Conservation (phyloP, 2,329 filamentous ascomycete genomes). For the Sclerotinia sclerotiorum region DNA sequence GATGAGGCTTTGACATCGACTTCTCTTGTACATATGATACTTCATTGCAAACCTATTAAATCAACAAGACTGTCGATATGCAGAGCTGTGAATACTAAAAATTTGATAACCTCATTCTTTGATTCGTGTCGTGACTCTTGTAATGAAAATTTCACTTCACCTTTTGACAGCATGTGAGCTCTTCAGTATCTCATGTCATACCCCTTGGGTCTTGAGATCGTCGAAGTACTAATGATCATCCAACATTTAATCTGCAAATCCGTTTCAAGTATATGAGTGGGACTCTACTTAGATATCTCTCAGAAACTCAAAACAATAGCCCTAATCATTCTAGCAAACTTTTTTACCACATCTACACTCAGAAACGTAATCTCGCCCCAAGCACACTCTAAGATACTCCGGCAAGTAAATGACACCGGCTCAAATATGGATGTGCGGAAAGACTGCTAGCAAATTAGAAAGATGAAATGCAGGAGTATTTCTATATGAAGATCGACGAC, state of each 20-base stretch:
- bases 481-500: neutral
- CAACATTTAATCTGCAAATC: neutral
- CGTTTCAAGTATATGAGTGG: neutral
- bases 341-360: neutral
- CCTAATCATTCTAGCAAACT: neutral
- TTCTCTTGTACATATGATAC: constrained; percentile 24
- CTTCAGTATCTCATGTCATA: neutral
- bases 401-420: neutral
- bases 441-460: neutral
- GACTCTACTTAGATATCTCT: neutral
- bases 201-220: neutral
- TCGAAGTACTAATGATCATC: neutral
- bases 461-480: neutral
- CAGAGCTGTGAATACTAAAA: constrained; percentile 9
- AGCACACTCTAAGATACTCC: neutral
- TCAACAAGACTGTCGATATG: constrained; percentile 4
- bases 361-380: neutral
- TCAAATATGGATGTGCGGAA: too few species aligned
- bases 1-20: constrained; percentile 24
- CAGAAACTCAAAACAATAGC: too few species aligned
- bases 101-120: constrained; percentile 5
- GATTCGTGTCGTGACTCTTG: neutral
- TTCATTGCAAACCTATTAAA: constrained; percentile 19
- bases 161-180: neutral
- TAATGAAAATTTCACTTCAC: too few species aligned